Evolutionary conservation across 1,139 yeast genomes (phyloP).

Genomic region (Pichia inconspicua): DNA sequence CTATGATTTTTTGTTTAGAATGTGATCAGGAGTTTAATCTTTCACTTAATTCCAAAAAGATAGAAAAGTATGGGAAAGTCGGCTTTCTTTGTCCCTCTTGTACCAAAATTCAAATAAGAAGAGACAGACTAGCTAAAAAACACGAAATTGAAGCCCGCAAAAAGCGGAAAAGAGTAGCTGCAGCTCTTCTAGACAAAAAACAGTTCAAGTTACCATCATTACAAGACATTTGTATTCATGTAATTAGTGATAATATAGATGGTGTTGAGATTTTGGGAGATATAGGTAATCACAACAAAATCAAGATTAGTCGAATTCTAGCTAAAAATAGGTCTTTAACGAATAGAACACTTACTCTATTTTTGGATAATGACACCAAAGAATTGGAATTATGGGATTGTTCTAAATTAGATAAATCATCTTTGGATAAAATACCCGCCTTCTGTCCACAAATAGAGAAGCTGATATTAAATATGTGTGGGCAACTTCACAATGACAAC

Average conservation of each 20-base stretch:
- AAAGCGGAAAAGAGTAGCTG: slow-evolving; percentile 71
- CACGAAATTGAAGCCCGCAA: slow-evolving; percentile 60
- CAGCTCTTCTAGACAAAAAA: slow-evolving; percentile 68
- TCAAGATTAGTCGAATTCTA: slow-evolving; percentile 63
- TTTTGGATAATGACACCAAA: slow-evolving; percentile 53
- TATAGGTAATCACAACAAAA: slow-evolving; percentile 59
- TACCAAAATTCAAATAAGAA: slow-evolving; percentile 37
- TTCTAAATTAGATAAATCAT: slow-evolving; percentile 61
- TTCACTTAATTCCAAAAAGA: slow-evolving; percentile 56
- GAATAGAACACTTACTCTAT: slow-evolving; percentile 62
- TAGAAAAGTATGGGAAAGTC: slow-evolving; percentile 35
- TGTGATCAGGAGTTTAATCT: slow-evolving; percentile 53
- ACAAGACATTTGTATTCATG: slow-evolving; percentile 72
- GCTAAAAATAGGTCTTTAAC: slow-evolving; percentile 75
- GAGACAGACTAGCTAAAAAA: slow-evolving; percentile 40
- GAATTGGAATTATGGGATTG: slow-evolving; percentile 84
- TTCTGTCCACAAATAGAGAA: slow-evolving; percentile 67
- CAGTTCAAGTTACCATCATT: slow-evolving; percentile 58
- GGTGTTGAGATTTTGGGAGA: slow-evolving; percentile 76
- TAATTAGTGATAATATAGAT: slow-evolving; percentile 65
- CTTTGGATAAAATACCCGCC: slow-evolving; percentile 64
- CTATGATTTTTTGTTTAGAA: slow-evolving; percentile 40
- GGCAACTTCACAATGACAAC: slow-evolving; percentile 77
- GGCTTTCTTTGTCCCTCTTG: slow-evolving; percentile 67
- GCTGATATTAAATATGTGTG: slow-evolving; percentile 82